Evolutionary conservation across 2,329 filamentous ascomycete genomes (phyloP).

Genomic region (Hysterium pulicare): DNA sequence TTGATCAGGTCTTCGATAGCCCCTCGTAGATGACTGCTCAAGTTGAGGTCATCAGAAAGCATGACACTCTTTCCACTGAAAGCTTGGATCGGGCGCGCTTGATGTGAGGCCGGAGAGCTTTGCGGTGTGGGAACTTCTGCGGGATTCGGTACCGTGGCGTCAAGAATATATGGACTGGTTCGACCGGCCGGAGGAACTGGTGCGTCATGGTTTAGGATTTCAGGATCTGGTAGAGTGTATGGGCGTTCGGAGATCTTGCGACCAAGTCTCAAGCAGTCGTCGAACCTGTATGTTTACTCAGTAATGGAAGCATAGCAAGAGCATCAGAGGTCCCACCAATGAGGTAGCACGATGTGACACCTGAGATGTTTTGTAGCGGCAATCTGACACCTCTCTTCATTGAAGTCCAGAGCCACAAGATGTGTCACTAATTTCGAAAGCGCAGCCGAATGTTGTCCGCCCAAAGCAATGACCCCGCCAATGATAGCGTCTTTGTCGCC

Average conservation of each 20-base stretch:
- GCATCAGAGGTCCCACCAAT: conserved; percentile 62
- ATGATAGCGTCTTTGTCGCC: conserved; percentile 90
- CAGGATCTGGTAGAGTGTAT: conserved; percentile 81
- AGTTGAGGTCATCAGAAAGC: conserved; percentile 69
- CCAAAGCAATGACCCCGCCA: conserved; percentile 84
- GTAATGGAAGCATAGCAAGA: neutral
- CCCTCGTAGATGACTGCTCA: conserved; percentile 62
- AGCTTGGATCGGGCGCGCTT: conserved; percentile 48
- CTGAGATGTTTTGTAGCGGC: conserved; percentile 64
- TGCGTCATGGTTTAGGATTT: conserved; percentile 57
- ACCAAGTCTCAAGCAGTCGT: conserved; percentile 90
- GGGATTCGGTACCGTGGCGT: conserved; percentile 33
- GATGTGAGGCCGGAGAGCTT: conserved; percentile 17
- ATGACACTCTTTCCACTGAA: conserved; percentile 77
- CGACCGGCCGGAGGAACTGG: conserved; percentile 34
- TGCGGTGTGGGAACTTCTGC: conserved; percentile 19
- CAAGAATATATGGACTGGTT: conserved; percentile 41
- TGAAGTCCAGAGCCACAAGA: conserved; percentile 75
- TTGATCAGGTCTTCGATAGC: conserved; percentile 70
- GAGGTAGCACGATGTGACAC: conserved; percentile 83
- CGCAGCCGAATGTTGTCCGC: conserved; percentile 72
- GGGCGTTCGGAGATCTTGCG: conserved; percentile 86
- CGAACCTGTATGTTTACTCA: conserved; percentile 64
- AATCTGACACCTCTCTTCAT: conserved; percentile 67
- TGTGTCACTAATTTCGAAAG: conserved; percentile 78